A percentile compares a stretch with the other conserved stretches of the same genome.
These are phyloP conservation scores for Gossypium trilobum DNA, from an alignment of 441 rosid species.

Conservation along the genomic window DNA sequence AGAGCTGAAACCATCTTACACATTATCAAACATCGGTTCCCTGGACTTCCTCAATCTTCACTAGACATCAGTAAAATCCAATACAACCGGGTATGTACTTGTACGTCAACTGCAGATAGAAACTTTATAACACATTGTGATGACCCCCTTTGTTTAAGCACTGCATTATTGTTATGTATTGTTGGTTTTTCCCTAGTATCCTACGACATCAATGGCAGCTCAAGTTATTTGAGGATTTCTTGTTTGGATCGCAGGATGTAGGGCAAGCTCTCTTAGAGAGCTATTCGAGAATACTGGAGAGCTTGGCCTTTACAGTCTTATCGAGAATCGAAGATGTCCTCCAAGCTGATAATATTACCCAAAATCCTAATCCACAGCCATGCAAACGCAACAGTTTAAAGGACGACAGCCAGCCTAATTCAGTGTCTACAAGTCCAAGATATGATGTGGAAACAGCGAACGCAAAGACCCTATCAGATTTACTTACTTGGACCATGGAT, in stretches of 20 bases:
- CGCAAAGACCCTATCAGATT: constrained; percentile 64
- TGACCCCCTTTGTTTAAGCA: background rate
- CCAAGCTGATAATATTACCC: constrained; percentile 47
- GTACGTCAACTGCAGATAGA: background rate
- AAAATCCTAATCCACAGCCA: constrained; percentile 44
- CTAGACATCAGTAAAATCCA: constrained; percentile 92
- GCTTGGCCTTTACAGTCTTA: constrained; percentile 75
- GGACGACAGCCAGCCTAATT: constrained; percentile 14
- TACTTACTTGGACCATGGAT: constrained; percentile 71
- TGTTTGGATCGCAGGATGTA: constrained; percentile 44
- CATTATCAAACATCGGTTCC: constrained; percentile 67
- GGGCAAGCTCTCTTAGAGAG: constrained; percentile 90
- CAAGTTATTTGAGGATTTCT: background rate
- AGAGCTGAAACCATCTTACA: constrained; percentile 87
- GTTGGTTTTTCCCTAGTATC: background rate
- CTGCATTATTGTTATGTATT: background rate
- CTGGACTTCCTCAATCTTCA: constrained; percentile 78
- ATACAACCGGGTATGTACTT: constrained; percentile 48
- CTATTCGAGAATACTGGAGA: constrained; percentile 88
- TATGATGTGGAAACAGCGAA: constrained; percentile 25
- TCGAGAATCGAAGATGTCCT: constrained; percentile 86
- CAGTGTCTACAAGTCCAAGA: background rate
- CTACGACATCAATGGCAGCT: background rate
- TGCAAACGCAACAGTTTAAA: constrained; percentile 22
- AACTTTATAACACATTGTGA: background rate